Evolutionary conservation across 2,329 filamentous ascomycete genomes (phyloP).

Genomic region (Pestalotiopsis sp.): DNA sequence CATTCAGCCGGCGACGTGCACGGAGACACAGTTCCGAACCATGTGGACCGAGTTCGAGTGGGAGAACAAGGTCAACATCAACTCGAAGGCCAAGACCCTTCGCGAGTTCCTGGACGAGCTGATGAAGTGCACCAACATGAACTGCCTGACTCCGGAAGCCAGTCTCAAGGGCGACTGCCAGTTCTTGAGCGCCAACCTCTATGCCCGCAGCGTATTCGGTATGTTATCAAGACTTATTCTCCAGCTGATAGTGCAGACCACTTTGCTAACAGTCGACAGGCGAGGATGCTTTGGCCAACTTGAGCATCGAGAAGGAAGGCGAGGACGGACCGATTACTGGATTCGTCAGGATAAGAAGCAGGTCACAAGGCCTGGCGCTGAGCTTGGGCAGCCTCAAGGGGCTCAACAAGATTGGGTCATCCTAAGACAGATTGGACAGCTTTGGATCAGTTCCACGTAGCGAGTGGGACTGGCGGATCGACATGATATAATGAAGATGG

Average conservation of each 20-base stretch:
- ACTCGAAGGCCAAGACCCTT: slow-evolving; percentile 90
- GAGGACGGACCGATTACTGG: slow-evolving; percentile 94
- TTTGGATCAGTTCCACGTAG: background rate
- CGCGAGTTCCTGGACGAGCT: slow-evolving; percentile 90
- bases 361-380: slow-evolving; percentile 90
- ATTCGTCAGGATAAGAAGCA: slow-evolving; percentile 96
- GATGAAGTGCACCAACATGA: slow-evolving; percentile 99
- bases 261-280: slow-evolving; percentile 51
- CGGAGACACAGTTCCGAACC: slow-evolving; percentile 97
- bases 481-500: slow-evolving; percentile 5
- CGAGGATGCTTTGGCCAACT: slow-evolving; percentile 94
- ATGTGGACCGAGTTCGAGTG: slow-evolving; percentile 99
- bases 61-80: slow-evolving; percentile 99
- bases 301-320: slow-evolving; percentile 97
- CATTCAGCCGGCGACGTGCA: slow-evolving; percentile 94
- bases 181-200: slow-evolving; percentile 95
- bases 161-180: slow-evolving; percentile 97
- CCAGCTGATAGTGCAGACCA: background rate
- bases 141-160: slow-evolving; percentile 92
- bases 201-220: slow-evolving; percentile 97
- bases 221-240: slow-evolving; percentile 47
- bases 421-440: slow-evolving; percentile 1
- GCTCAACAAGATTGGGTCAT: slow-evolving; percentile 71
- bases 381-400: slow-evolving; percentile 95
- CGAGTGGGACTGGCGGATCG: background rate